A percentile compares a stretch with the other conserved stretches of the same genome.
These are phyloP conservation scores for Trichoderma sp. DNA, from an alignment of 2,329 filamentous ascomycete genomes.

Conservation along the genomic window DNA sequence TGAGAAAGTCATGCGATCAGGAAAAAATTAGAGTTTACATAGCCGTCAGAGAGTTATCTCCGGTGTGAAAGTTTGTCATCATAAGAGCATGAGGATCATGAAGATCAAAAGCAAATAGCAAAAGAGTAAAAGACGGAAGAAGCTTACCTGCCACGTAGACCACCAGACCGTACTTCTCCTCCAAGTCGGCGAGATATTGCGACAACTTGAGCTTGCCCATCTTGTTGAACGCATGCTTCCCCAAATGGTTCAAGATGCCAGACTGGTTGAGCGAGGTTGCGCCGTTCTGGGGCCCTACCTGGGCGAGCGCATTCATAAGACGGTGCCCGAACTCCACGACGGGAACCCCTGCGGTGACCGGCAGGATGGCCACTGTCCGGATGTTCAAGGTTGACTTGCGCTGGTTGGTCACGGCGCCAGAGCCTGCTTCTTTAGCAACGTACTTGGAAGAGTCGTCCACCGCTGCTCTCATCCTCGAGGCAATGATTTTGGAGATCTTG, in stretches of 20 bases:
- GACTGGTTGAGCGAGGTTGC: constrained; percentile 92
- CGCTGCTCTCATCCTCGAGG: constrained; percentile 86
- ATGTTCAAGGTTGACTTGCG: constrained; percentile 88
- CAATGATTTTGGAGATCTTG: constrained; percentile 98
- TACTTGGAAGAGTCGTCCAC: constrained; percentile 78
- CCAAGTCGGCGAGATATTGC: constrained; percentile 92
- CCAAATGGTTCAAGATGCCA: constrained; percentile 90
- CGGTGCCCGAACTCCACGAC: constrained; percentile 94
- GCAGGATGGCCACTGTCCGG: constrained; percentile 87
- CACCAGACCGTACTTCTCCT: constrained; percentile 95
- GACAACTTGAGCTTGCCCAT: constrained; percentile 97
- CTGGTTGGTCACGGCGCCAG: constrained; percentile 55
- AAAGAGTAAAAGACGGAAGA: background rate
- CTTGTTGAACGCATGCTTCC: constrained; percentile 92
- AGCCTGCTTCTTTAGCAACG: constrained; percentile 64
- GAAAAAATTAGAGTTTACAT: constrained; percentile 70
- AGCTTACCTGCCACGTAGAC: constrained; percentile 81
- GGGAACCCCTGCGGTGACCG: constrained; percentile 86
- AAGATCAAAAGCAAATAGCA: background rate
- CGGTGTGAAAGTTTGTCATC: constrained; percentile 55
- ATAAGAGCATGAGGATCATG: constrained; percentile 37
- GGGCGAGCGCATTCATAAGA: constrained; percentile 81
- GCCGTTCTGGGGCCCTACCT: constrained; percentile 86
- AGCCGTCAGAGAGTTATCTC: constrained; percentile 58
- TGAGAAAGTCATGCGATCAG: constrained; percentile 47